Evolutionary conservation across 2,329 filamentous ascomycete species (phyloP).

Genomic region (Penicillium hesseltinei): DNA sequence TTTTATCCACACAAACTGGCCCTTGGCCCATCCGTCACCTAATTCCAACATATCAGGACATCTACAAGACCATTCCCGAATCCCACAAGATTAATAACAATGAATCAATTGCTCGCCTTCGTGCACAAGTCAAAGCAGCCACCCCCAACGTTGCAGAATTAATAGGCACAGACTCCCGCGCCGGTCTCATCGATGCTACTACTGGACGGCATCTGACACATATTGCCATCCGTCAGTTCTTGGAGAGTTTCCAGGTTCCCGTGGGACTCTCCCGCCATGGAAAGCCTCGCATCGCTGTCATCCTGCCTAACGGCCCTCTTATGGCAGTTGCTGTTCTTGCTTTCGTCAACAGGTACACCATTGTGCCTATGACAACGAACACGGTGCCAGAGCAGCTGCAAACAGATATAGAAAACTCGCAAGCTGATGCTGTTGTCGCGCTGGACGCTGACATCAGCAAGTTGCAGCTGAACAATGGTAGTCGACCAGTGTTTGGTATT

Average conservation of each 20-base stretch:
- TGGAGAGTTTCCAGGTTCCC: conserved; percentile 21
- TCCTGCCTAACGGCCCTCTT: conserved; percentile 55
- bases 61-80: conserved; percentile 17
- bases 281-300: conserved; percentile 50
- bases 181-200: conserved; percentile 17
- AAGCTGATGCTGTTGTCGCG: conserved; percentile 50
- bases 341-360: conserved; percentile 51
- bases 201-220: conserved; percentile 17
- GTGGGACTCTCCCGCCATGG: conserved; percentile 23
- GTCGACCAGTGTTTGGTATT: conserved; percentile 16
- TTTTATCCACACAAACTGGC: conserved; percentile 13
- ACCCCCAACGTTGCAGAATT: conserved; percentile 10
- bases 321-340: conserved; percentile 53
- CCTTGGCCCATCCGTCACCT: conserved; percentile 14
- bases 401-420: conserved; percentile 50
- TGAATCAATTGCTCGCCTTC: conserved; percentile 9
- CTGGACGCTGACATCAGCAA: conserved; percentile 31
- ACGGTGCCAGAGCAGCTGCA: conserved; percentile 52
- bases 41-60: conserved; percentile 14
- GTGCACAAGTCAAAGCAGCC: conserved; percentile 12
- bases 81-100: conserved; percentile 13
- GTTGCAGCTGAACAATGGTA: conserved; percentile 11
- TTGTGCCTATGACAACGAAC: conserved; percentile 53
- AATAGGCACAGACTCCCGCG: conserved; percentile 15
- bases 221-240: conserved; percentile 18